Percentiles rank a stretch among this genome's conserved stretches.
Evolutionary conservation across 352 stramenopile genomes (phyloP).

Genomic region (Globisporangium ultimum): DNA sequence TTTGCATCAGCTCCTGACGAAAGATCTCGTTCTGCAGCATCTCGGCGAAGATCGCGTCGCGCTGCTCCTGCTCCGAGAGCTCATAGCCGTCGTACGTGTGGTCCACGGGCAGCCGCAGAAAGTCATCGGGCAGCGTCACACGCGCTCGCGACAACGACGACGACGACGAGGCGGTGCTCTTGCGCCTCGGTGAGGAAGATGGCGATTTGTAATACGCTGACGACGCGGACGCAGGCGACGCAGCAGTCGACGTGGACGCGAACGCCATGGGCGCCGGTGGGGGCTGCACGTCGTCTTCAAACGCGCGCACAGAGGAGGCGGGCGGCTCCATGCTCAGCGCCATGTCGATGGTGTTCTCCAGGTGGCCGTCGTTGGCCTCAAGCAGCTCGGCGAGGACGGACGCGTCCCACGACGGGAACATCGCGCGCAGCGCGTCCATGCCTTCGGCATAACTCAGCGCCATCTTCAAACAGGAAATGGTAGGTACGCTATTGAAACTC

Average conservation of each 20-base stretch:
- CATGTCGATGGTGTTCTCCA: slow-evolving; percentile 76
- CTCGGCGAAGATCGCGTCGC: slow-evolving; percentile 62
- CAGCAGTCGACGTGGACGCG: not conserved
- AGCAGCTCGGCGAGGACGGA: slow-evolving; percentile 59
- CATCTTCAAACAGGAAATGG: slow-evolving; percentile 26
- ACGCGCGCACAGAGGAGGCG: not conserved
- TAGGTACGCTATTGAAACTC: too few species aligned
- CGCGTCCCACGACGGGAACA: slow-evolving; percentile 78
- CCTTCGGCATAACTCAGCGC: slow-evolving; percentile 54
- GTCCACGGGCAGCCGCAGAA: slow-evolving; percentile 53
- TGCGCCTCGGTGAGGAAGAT: slow-evolving; percentile 12
- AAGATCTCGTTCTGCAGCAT: slow-evolving; percentile 88
- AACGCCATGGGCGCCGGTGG: not conserved
- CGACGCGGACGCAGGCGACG: slow-evolving; percentile 6
- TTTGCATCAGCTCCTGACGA: slow-evolving; percentile 63
- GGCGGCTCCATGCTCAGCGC: slow-evolving; percentile 65
- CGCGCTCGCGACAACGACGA: slow-evolving; percentile 11
- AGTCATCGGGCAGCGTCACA: slow-evolving; percentile 62
- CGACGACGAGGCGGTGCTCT: slow-evolving; percentile 11
- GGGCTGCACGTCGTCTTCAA: slow-evolving; percentile 2
- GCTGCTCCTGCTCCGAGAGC: slow-evolving; percentile 65
- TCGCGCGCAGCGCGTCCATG: slow-evolving; percentile 56
- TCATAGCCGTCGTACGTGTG: slow-evolving; percentile 9
- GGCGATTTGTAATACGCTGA: slow-evolving; percentile 6
- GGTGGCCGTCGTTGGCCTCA: slow-evolving; percentile 55